Base-by-base conservation (phyloP, 257 asterid species). In the Rubia yunnanensis region DNA sequence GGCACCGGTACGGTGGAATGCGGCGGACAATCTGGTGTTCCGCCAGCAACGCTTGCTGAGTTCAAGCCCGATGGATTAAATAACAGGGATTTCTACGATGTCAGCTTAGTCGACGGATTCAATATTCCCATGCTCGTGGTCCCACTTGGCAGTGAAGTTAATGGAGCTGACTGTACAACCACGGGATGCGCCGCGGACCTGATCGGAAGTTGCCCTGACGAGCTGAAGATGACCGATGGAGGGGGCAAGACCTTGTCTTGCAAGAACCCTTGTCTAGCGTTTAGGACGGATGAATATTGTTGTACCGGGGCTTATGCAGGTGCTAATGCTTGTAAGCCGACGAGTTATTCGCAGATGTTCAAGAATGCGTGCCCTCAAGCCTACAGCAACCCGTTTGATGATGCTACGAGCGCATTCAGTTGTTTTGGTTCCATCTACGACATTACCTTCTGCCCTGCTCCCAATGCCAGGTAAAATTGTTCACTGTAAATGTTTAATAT, bases 61-160 rank as follows among this genome's bases (percentile, higher is more conserved):
- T 88, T 91, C 88, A 86, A 83, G 8, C 88, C 86, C 17, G 72
- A 91, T 71, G 94, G 95, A 1, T 74, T 74, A 73, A 71, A 71
- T 1, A 88, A 85, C 0, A 70, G 60, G 86, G 98, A 88, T 66
- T 88, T 83, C 80, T 91, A 80, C 23, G 98, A 88, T 67, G 89
- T 91, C 7, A 91, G 98, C 84, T 76, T 91, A 10, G 96, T 88
- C 38, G 96, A 91, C 66, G 98, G 98, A 1, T 91, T 88, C 83
- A 91, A 91, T 76, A 74, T 91, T 1, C 96, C 98, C 67, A 76
- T 91, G 86, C 84, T 91, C 58, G 90, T 88, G 72, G 95, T 77
- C 15, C 96, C 98, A 10, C 86, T 81, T 61, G 96, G 96, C 0
- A n/a, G n/a, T n/a, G n/a, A n/a, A n/a, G n/a, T n/a, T n/a, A 20